Evolutionary conservation across 805 yeast species (phyloP).

Genomic region (Kazachstania psychrophila): DNA sequence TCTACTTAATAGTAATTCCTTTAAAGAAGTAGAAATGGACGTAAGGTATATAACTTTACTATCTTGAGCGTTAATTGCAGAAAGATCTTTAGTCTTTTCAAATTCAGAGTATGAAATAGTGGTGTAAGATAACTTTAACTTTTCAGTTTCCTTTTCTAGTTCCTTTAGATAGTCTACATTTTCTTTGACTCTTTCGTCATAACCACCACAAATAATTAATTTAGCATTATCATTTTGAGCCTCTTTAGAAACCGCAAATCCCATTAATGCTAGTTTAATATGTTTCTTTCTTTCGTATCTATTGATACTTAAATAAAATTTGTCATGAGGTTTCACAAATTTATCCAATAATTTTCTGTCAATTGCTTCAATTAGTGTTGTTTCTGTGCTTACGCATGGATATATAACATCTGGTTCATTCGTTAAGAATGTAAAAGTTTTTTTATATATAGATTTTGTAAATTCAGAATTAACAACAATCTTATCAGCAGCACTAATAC

Average conservation of each 20-base stretch:
- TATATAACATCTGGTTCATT: conserved; percentile 30
- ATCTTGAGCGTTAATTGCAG: conserved; percentile 23
- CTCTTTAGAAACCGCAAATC: conserved; percentile 42
- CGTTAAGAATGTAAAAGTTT: conserved; percentile 44
- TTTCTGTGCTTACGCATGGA: conserved; percentile 58
- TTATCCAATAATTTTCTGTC: conserved; percentile 12
- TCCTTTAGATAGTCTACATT: conserved; percentile 65
- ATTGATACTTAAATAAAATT: conserved; percentile 64
- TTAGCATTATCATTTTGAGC: conserved; percentile 30
- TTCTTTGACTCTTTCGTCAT: conserved; percentile 64
- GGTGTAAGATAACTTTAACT: conserved; percentile 36
- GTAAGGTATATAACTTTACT: conserved; percentile 66
- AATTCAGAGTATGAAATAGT: conserved; percentile 33
- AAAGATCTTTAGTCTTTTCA: conserved; percentile 11
- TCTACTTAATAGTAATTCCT: conserved; percentile 48
- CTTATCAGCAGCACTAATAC: conserved; percentile 66
- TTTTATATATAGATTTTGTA: conserved; percentile 59
- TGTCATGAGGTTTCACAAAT: conserved; percentile 12
- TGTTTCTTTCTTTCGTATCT: conserved; percentile 85
- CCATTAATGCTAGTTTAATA: conserved; percentile 62
- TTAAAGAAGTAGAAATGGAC: conserved; percentile 58
- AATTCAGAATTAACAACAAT: conserved; percentile 84
- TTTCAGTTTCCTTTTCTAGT: conserved; percentile 41
- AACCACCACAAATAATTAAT: conserved; percentile 84
- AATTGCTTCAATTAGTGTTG: conserved; percentile 14